Evolutionary conservation across 306 rosid species (phyloP).

Genomic region (Morella rubra): DNA sequence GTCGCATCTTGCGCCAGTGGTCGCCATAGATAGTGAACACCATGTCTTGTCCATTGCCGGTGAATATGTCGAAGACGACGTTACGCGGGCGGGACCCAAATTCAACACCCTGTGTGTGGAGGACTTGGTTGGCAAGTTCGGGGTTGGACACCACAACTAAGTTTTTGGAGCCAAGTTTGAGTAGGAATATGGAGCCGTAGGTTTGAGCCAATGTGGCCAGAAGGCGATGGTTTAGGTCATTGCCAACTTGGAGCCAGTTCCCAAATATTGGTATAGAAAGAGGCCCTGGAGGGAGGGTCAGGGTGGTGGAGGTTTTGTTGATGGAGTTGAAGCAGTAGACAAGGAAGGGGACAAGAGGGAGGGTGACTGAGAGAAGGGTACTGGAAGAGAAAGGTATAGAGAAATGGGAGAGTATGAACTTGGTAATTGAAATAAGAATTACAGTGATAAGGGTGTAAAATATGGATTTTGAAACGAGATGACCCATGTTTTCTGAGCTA

Average conservation of each 20-base stretch:
- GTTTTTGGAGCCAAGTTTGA: slow-evolving; percentile 75
- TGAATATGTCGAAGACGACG: slow-evolving; percentile 75
- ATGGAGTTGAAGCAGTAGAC: slow-evolving; percentile 23
- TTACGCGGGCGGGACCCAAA: slow-evolving; percentile 78
- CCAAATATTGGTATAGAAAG: slow-evolving; percentile 68
- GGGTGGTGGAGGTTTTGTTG: slow-evolving; percentile 17
- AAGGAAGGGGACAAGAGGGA: slow-evolving; percentile 4
- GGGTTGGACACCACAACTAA: slow-evolving; percentile 69
- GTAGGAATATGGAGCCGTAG: slow-evolving; percentile 61
- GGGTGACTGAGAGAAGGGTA: slow-evolving; percentile 16
- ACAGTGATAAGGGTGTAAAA: slow-evolving; percentile 27
- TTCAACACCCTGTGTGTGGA: slow-evolving; percentile 75
- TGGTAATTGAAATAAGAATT: slow-evolving; percentile 29
- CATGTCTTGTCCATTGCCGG: slow-evolving; percentile 86
- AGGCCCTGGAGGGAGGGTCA: slow-evolving; percentile 66
- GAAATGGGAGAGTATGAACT: slow-evolving; percentile 17
- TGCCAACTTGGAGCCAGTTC: slow-evolving; percentile 85
- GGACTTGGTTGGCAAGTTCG: slow-evolving; percentile 63
- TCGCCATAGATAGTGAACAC: slow-evolving; percentile 75
- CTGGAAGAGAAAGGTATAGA: slow-evolving; percentile 20
- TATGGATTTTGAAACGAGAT: slow-evolving; percentile 30
- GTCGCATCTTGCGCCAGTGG: slow-evolving; percentile 87
- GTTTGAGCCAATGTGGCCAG: slow-evolving; percentile 59
- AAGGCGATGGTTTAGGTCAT: slow-evolving; percentile 73
- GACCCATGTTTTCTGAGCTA: slow-evolving; percentile 27